Conservation (phyloP, 345 rosid genomes). For the Populus ilicifolia region DNA sequence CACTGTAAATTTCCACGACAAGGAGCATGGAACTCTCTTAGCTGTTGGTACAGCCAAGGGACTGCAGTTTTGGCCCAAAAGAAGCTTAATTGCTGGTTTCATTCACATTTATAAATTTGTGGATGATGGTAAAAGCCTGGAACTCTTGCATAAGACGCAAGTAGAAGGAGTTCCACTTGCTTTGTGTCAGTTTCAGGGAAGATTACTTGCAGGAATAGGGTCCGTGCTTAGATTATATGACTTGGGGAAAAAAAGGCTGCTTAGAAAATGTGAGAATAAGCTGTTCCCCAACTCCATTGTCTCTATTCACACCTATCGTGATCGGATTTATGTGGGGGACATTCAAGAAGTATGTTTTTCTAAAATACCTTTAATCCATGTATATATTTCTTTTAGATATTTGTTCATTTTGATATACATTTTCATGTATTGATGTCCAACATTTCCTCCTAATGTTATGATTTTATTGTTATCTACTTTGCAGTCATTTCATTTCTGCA, state of each 20-base stretch:
- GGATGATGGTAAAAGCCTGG: conserved; percentile 80
- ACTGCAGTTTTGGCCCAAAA: conserved; percentile 85
- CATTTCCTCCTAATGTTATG: background rate
- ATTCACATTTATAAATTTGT: conserved; percentile 88
- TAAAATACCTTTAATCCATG: background rate
- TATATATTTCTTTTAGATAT: background rate
- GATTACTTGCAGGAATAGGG: conserved; percentile 89
- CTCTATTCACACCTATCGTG: conserved; percentile 80
- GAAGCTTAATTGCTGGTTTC: conserved; percentile 61
- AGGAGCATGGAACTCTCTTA: conserved; percentile 83
- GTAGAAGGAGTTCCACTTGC: conserved; percentile 94
- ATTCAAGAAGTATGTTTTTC: conserved; percentile 74
- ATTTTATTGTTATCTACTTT: conserved; percentile 10
- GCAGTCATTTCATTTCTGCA: conserved; percentile 99
- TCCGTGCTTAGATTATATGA: conserved; percentile 84
- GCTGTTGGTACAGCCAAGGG: conserved; percentile 97
- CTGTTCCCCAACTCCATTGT: conserved; percentile 80
- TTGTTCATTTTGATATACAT: background rate
- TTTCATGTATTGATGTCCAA: background rate
- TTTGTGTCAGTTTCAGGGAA: conserved; percentile 91
- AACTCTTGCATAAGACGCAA: conserved; percentile 93
- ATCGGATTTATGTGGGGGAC: conserved; percentile 91
- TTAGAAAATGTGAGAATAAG: conserved; percentile 94
- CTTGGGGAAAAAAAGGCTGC: conserved; percentile 85
- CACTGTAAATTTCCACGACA: conserved; percentile 92